A percentile compares a stretch with the other conserved stretches of the same genome.
phyloP scores from a whole-genome alignment of 2,329 filamentous ascomycete species.

The Fusarium sp. region DNA sequence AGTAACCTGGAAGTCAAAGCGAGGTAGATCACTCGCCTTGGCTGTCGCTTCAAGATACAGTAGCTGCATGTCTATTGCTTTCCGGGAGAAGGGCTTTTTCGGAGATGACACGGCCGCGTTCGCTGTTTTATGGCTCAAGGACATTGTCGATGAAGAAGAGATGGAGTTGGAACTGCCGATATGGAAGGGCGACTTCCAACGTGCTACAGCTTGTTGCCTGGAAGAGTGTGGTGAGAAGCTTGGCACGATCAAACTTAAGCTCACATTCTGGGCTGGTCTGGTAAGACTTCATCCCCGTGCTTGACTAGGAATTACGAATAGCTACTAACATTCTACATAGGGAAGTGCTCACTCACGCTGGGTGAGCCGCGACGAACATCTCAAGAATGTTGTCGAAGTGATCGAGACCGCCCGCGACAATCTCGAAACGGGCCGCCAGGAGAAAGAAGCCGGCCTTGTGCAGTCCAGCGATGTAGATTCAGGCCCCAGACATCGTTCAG shows the following conservation, averaged over 20 bases:
- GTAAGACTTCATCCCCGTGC: constrained; percentile 35
- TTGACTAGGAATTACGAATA: background rate
- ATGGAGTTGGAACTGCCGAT: constrained; percentile 67
- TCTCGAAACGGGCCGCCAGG: constrained; percentile 46
- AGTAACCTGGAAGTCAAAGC: constrained; percentile 64
- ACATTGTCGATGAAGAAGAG: constrained; percentile 75
- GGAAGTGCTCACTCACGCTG: constrained; percentile 52
- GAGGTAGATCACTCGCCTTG: constrained; percentile 56
- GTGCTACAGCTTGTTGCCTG: constrained; percentile 59
- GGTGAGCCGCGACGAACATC: constrained; percentile 50
- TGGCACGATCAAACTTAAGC: constrained; percentile 56
- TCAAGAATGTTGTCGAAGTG: constrained; percentile 58
- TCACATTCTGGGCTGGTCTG: constrained; percentile 53
- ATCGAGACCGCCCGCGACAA: constrained; percentile 56
- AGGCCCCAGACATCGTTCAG: constrained; percentile 10
- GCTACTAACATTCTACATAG: constrained; percentile 37
- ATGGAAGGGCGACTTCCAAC: constrained; percentile 68
- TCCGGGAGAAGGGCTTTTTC: constrained; percentile 54
- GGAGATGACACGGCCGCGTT: constrained; percentile 70
- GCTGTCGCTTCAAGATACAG: constrained; percentile 70
- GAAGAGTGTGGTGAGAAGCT: constrained; percentile 60
- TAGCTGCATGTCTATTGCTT: constrained; percentile 66
- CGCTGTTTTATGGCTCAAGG: constrained; percentile 73
- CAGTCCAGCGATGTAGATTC: constrained; percentile 43
- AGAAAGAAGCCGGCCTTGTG: constrained; percentile 52